Conservation (phyloP, 2,329 filamentous ascomycete species). For the Talaromyces piceae region DNA sequence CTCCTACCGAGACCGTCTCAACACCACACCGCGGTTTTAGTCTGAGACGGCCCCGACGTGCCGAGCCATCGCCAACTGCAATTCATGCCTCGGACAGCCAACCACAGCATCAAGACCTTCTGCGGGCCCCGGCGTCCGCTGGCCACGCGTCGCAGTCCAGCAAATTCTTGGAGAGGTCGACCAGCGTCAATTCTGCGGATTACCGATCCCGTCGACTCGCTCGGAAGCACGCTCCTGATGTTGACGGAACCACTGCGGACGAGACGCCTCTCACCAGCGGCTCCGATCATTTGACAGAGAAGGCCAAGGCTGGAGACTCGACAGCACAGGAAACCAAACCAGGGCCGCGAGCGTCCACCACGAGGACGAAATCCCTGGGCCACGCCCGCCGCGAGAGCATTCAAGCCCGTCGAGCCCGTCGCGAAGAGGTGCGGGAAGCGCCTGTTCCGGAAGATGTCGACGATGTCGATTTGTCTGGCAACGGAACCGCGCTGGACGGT, state of each 20-base stretch:
- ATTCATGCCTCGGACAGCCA: slow-evolving; percentile 53
- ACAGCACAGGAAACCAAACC: slow-evolving; percentile 45
- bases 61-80: slow-evolving; percentile 47
- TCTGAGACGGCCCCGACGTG: slow-evolving; percentile 56
- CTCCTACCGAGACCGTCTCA: slow-evolving; percentile 58
- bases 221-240: slow-evolving; percentile 48
- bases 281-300: slow-evolving; percentile 63
- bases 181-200: slow-evolving; percentile 85
- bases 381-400: slow-evolving; percentile 88
- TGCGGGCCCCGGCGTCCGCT: slow-evolving; percentile 63
- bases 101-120: slow-evolving; percentile 67
- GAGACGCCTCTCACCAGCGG: slow-evolving; percentile 70
- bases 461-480: slow-evolving; percentile 64
- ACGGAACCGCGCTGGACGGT: slow-evolving; percentile 44
- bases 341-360: slow-evolving; percentile 54
- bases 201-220: slow-evolving; percentile 57
- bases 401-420: slow-evolving; percentile 68
- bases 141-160: slow-evolving; percentile 54
- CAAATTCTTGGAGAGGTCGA: slow-evolving; percentile 72
- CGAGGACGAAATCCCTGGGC: slow-evolving; percentile 77
- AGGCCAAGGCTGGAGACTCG: slow-evolving; percentile 41
- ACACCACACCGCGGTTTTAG: slow-evolving; percentile 82
- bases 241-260: slow-evolving; percentile 44
- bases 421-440: slow-evolving; percentile 64
- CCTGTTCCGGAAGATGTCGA: slow-evolving; percentile 90